Conservation (phyloP, 2,329 filamentous ascomycete genomes). For the Pseudogymnoascus sp. region DNA sequence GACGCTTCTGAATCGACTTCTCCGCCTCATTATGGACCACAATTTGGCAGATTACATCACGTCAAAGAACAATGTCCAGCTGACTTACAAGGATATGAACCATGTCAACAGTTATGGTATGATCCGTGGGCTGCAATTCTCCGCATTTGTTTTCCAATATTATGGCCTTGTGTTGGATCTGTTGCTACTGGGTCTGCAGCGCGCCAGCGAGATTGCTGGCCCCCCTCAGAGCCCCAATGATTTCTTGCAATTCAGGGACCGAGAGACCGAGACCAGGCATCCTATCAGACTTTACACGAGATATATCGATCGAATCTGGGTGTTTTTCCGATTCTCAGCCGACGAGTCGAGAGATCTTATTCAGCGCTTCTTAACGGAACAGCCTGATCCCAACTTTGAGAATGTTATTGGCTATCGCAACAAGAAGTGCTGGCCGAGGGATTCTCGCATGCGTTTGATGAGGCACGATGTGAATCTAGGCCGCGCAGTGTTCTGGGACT, state of each 20-base stretch:
- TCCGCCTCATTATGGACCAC: slow-evolving; percentile 97
- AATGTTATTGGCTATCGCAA: slow-evolving; percentile 99
- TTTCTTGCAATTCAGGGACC: slow-evolving; percentile 93
- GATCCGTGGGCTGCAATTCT: slow-evolving; percentile 96
- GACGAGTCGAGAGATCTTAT: slow-evolving; percentile 95
- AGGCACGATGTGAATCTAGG: slow-evolving; percentile 97
- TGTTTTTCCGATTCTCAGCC: slow-evolving; percentile 87
- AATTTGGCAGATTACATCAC: slow-evolving; percentile 99
- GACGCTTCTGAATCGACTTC: slow-evolving; percentile 84
- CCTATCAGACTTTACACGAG: slow-evolving; percentile 96
- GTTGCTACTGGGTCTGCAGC: slow-evolving; percentile 81
- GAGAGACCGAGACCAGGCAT: slow-evolving; percentile 84
- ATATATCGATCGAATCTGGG: slow-evolving; percentile 98
- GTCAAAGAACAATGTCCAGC: slow-evolving; percentile 97
- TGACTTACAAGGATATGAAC: slow-evolving; percentile 99
- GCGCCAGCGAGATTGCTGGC: slow-evolving; percentile 95
- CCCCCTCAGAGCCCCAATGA: slow-evolving; percentile 92
- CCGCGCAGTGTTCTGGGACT: slow-evolving; percentile 95
- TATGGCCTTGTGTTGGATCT: slow-evolving; percentile 94
- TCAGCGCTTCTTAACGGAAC: slow-evolving; percentile 94
- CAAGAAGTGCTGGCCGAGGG: slow-evolving; percentile 98
- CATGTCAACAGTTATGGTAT: slow-evolving; percentile 98
- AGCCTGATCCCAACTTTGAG: slow-evolving; percentile 97
- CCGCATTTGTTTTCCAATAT: slow-evolving; percentile 97
- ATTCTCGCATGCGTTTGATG: slow-evolving; percentile 97